Evolutionary conservation across 2,329 filamentous ascomycete genomes (phyloP).

Genomic region (Ceratocystis cacaofunesta): DNA sequence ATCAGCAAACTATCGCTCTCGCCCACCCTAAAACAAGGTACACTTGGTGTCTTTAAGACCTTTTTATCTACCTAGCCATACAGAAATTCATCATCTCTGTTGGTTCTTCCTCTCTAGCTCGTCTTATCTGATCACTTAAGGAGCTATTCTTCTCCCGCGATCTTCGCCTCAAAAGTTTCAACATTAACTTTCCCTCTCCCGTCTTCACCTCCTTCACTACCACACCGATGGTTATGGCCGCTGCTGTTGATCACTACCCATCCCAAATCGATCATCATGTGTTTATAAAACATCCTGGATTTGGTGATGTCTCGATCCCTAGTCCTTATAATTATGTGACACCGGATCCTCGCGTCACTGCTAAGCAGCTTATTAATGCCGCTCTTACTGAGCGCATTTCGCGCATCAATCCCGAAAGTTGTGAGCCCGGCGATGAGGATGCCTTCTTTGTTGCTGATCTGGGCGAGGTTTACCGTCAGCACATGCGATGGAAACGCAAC

Average conservation of each 20-base stretch:
- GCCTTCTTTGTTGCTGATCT: constrained; percentile 97
- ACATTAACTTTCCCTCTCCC: constrained; percentile 1
- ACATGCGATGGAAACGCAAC: constrained; percentile 94
- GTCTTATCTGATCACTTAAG: constrained; percentile 13
- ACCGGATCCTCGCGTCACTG: constrained; percentile 21
- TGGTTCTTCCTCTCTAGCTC: constrained; percentile 15
- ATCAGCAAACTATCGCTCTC: constrained; percentile 85
- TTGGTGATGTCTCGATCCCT: constrained; percentile 20
- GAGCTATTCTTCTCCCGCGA: constrained; percentile 9
- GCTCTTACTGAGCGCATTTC: constrained; percentile 76
- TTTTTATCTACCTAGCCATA: not conserved
- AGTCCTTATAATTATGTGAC: constrained; percentile 18
- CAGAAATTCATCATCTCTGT: constrained; percentile 6
- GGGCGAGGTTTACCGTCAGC: constrained; percentile 96
- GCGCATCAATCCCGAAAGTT: constrained; percentile 71
- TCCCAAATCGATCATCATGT: constrained; percentile 37
- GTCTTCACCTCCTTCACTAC: constrained; percentile 13
- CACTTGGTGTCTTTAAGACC: constrained; percentile 16
- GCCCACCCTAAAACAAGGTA: constrained; percentile 82
- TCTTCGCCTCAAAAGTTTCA: constrained; percentile 8
- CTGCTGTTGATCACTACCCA: constrained; percentile 40
- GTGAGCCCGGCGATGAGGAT: constrained; percentile 86
- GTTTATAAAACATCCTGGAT: constrained; percentile 31
- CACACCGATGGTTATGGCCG: constrained; percentile 48
- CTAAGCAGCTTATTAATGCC: constrained; percentile 73